phyloP scores from a whole-genome alignment of 345 rosid species.

The Arabis hirsuta region DNA sequence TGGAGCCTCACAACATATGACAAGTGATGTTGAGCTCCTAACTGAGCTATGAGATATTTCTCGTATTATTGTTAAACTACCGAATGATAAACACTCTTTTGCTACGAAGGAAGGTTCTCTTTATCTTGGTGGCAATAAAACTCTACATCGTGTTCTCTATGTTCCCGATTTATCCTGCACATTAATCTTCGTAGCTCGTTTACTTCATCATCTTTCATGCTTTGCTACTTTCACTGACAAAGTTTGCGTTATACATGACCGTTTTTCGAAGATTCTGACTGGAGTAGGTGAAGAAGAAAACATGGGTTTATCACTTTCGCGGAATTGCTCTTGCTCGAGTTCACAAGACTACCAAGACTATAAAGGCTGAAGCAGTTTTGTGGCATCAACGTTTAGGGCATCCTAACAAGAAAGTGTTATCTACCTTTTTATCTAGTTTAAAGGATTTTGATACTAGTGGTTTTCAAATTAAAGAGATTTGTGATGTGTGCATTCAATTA shows the following conservation, averaged over 20 bases:
- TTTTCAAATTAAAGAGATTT: neutral
- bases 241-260: neutral
- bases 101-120: neutral
- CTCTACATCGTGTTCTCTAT: neutral
- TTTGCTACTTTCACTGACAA: neutral
- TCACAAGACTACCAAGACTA: neutral
- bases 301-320: too few relatives aligned
- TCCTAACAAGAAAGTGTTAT: neutral
- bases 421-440: neutral
- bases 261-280: neutral
- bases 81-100: neutral
- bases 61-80: neutral
- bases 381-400: neutral
- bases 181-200: neutral
- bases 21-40: neutral
- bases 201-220: neutral
- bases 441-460: neutral
- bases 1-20: neutral
- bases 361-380: neutral
- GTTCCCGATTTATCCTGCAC: neutral
- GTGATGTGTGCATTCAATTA: neutral
- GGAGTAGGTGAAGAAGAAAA: neutral
- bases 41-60: neutral
- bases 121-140: neutral
- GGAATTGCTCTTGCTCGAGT: too few relatives aligned